These are phyloP conservation scores for Salvia splendens DNA, from an alignment of 257 asterid species.

Conservation along the genomic window DNA sequence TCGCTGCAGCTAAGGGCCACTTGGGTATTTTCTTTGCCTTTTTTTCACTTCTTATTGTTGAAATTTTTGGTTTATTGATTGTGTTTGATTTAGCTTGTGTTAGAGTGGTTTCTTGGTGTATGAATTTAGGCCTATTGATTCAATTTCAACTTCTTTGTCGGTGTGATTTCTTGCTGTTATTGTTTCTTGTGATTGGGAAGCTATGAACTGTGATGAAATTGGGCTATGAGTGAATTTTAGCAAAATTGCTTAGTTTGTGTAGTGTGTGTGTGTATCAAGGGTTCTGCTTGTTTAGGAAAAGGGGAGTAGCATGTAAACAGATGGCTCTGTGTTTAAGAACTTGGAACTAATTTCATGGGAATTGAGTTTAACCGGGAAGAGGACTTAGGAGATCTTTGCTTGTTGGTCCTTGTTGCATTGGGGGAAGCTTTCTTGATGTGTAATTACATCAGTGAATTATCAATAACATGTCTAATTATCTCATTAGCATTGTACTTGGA, in stretches of 20 bases:
- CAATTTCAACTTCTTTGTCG: not conserved
- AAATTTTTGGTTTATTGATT: not conserved
- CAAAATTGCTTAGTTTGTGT: not conserved
- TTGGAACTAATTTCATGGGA: not conserved
- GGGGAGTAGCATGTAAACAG: not conserved
- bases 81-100: not conserved
- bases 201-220: not conserved
- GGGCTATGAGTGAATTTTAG: not conserved
- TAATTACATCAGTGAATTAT: too few relatives aligned
- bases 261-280: not conserved
- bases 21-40: slow-evolving; percentile 45
- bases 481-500: too few relatives aligned
- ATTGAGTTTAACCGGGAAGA: slow-evolving; percentile 1
- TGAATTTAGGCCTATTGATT: slow-evolving; percentile 1
- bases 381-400: not conserved
- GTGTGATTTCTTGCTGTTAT: slow-evolving; percentile 9
- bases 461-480: too few relatives aligned
- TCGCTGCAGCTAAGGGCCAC: slow-evolving; percentile 84
- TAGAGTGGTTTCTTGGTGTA: not conserved
- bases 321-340: slow-evolving; percentile 7
- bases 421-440: not conserved
- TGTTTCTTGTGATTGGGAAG: slow-evolving; percentile 1
- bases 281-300: slow-evolving; percentile 12
- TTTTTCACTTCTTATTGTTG: not conserved
- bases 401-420: not conserved